phyloP scores from a whole-genome alignment of 73 alveolate genomes.

The Uronychia binucleata region DNA sequence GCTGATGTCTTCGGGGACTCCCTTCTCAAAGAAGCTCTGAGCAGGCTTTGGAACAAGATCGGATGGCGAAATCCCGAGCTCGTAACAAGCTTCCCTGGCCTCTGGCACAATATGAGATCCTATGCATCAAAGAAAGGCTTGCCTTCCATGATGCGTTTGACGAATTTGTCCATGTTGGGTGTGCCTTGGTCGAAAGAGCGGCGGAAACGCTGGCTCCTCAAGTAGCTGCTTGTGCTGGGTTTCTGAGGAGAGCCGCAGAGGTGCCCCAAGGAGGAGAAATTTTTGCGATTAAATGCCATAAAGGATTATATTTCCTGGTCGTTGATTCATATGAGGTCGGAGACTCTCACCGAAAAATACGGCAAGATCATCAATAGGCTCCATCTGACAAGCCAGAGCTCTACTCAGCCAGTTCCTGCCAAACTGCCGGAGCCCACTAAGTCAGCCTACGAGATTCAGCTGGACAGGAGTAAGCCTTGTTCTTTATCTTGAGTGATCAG shows the following conservation, averaged over 20 bases:
- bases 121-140: not conserved
- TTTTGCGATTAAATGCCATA: not conserved
- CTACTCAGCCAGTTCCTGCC: not conserved
- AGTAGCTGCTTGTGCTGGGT: not conserved
- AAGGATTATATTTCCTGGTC: not conserved
- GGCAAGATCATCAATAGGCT: not conserved
- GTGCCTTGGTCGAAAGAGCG: not conserved
- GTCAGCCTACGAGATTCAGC: not conserved
- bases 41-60: not conserved
- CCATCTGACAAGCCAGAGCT: not conserved
- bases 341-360: not conserved
- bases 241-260: not conserved
- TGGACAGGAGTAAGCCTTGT: not conserved
- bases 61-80: not conserved
- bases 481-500: not conserved
- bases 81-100: not conserved
- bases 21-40: not conserved
- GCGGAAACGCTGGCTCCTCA: not conserved
- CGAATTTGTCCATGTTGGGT: not conserved
- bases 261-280: not conserved
- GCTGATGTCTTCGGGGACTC: not conserved
- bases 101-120: not conserved
- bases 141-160: not conserved
- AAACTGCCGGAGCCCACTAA: not conserved
- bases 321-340: not conserved